phyloP scores from a whole-genome alignment of 1,284 basidiomycete genomes.

The Lentinula novae-zelandiae region DNA sequence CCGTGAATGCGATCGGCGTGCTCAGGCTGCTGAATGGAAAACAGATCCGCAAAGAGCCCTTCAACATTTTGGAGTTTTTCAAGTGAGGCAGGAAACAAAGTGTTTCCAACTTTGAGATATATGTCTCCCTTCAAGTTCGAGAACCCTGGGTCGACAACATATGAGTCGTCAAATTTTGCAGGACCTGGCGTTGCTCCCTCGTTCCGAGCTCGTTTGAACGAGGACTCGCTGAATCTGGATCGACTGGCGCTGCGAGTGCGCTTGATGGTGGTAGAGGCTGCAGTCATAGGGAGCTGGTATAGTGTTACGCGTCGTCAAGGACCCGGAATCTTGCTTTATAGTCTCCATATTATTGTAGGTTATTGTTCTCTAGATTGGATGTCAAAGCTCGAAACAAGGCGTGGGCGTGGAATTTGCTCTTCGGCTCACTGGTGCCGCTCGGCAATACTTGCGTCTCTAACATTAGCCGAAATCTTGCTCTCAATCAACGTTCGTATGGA shows the following conservation, averaged over 20 bases:
- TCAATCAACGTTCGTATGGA: conserved; percentile 1
- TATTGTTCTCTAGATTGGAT: conserved; percentile 3
- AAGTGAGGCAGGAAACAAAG: conserved; percentile 22
- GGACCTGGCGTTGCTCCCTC: neutral
- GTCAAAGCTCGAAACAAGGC: neutral
- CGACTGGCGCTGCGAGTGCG: conserved; percentile 1
- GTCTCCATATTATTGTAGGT: neutral
- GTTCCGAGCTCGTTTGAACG: neutral
- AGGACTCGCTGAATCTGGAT: neutral
- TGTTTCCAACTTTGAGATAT: conserved; percentile 17
- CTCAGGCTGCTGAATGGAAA: conserved; percentile 15
- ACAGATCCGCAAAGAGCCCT: conserved; percentile 21
- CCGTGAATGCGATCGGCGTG: conserved; percentile 13
- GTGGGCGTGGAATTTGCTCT: neutral
- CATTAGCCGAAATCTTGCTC: neutral
- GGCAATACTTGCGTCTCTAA: neutral
- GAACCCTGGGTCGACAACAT: conserved; percentile 16
- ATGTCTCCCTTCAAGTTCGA: conserved; percentile 23
- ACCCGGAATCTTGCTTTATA: neutral
- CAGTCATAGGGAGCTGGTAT: neutral
- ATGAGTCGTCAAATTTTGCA: neutral
- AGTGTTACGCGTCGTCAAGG: neutral
- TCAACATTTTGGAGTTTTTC: conserved; percentile 14
- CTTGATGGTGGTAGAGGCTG: neutral
- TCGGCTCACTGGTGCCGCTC: neutral